These are phyloP conservation scores for Bruguiera hainesii DNA, from an alignment of 441 rosid genomes.

Conservation along the genomic window DNA sequence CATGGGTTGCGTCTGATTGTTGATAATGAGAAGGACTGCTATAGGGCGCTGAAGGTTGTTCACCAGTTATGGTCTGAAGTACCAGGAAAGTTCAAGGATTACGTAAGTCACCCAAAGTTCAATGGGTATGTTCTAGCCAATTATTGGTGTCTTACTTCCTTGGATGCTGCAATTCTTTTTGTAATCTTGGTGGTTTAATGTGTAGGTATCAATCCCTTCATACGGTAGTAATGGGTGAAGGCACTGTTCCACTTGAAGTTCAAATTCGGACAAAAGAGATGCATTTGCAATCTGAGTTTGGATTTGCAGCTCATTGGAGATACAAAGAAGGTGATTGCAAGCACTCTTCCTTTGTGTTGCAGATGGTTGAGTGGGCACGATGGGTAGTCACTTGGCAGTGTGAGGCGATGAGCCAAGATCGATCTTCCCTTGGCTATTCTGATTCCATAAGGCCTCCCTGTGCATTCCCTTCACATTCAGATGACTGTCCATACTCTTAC, in stretches of 20 bases:
- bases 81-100: slow-evolving; percentile 86
- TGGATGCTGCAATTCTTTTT: not conserved
- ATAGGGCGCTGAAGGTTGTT: slow-evolving; percentile 68
- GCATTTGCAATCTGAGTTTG: slow-evolving; percentile 96
- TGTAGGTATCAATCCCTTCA: slow-evolving; percentile 88
- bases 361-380: slow-evolving; percentile 99
- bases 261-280: slow-evolving; percentile 91
- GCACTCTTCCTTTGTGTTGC: slow-evolving; percentile 80
- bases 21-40: slow-evolving; percentile 76
- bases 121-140: slow-evolving; percentile 59
- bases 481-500: slow-evolving; percentile 67
- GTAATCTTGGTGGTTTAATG: slow-evolving; percentile 16
- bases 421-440: slow-evolving; percentile 39
- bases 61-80: slow-evolving; percentile 80
- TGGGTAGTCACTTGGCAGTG: slow-evolving; percentile 96
- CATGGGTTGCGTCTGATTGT: slow-evolving; percentile 90
- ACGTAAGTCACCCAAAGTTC: slow-evolving; percentile 68
- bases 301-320: slow-evolving; percentile 99
- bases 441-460: slow-evolving; percentile 64
- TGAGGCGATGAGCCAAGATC: slow-evolving; percentile 73
- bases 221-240: slow-evolving; percentile 75
- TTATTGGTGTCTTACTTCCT: not conserved
- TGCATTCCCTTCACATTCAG: slow-evolving; percentile 70
- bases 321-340: slow-evolving; percentile 86
- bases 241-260: slow-evolving; percentile 77